Percentiles rank a stretch among this genome's conserved stretches.
Conservation (phyloP, 2,329 filamentous ascomycete species). For the Neonectria punicea region DNA sequence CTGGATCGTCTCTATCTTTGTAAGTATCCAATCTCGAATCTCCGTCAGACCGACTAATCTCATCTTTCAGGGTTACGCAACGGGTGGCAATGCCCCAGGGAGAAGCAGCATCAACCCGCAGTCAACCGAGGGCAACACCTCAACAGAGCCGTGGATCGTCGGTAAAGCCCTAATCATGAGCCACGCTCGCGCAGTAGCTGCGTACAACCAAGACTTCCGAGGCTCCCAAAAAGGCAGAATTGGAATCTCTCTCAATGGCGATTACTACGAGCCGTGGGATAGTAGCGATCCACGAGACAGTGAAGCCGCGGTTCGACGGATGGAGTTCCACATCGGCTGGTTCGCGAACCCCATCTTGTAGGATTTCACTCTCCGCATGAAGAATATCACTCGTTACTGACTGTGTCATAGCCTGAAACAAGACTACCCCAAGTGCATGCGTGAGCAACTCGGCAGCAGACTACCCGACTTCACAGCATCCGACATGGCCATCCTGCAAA, state of each 20-base stretch:
- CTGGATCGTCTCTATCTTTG: conserved; percentile 50
- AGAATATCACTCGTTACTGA: background rate
- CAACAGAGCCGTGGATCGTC: conserved; percentile 51
- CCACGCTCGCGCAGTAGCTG: conserved; percentile 47
- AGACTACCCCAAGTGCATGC: conserved; percentile 52
- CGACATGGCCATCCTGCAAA: conserved; percentile 41
- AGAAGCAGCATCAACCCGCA: conserved; percentile 41
- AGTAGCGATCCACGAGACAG: conserved; percentile 35
- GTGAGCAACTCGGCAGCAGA: conserved; percentile 45
- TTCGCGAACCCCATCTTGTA: conserved; percentile 52
- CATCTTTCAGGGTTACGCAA: conserved; percentile 44
- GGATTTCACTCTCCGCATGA: background rate
- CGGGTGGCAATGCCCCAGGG: conserved; percentile 49
- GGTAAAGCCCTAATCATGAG: conserved; percentile 51
- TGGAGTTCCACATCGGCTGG: conserved; percentile 54
- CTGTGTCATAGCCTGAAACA: conserved; percentile 33
- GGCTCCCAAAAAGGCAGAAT: conserved; percentile 45
- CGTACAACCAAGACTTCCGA: conserved; percentile 48
- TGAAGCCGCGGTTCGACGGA: conserved; percentile 47
- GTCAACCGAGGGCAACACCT: conserved; percentile 43
- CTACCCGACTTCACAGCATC: conserved; percentile 44
- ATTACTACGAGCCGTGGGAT: conserved; percentile 53
- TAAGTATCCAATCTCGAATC: background rate
- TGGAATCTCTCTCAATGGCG: conserved; percentile 51
- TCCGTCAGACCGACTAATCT: background rate